A percentile compares a stretch with the other conserved stretches of the same genome.
Conservation (phyloP, 2,329 filamentous ascomycete species). For the Daldinia eschscholtzii region DNA sequence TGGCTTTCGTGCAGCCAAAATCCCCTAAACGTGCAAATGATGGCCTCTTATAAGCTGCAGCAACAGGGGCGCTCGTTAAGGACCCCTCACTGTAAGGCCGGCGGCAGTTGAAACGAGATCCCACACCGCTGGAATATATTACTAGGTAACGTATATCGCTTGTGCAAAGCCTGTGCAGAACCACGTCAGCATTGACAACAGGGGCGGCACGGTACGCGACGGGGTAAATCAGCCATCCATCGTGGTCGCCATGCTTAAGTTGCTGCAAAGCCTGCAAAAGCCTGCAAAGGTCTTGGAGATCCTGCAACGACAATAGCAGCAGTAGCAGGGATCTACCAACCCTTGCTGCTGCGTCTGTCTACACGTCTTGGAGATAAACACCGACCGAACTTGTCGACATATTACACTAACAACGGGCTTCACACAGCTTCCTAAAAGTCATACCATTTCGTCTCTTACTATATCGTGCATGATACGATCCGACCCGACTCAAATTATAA, state of each 20-base stretch:
- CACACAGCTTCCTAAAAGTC: constrained; percentile 20
- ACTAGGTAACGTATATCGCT: constrained; percentile 24
- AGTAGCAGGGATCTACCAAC: constrained; percentile 2
- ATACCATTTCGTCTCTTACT: constrained; percentile 16
- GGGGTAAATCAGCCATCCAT: constrained; percentile 40
- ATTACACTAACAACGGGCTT: constrained; percentile 10
- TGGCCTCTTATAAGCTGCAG: constrained; percentile 40
- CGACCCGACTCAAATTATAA: constrained; percentile 20
- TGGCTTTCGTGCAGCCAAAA: constrained; percentile 46
- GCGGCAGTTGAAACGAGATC: constrained; percentile 48
- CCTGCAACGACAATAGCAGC: constrained; percentile 43
- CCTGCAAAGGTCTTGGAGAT: constrained; percentile 45
- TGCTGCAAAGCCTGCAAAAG: constrained; percentile 3
- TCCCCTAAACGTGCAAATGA: constrained; percentile 44
- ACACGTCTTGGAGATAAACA: constrained; percentile 27
- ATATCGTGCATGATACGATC: constrained; percentile 12
- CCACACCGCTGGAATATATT: constrained; percentile 43
- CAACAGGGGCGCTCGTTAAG: constrained; percentile 27
- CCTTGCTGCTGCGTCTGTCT: neutral
- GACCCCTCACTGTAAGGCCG: constrained; percentile 42
- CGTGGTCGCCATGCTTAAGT: constrained; percentile 23
- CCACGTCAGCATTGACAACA: constrained; percentile 40
- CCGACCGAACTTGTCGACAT: constrained; percentile 25
- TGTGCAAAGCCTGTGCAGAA: constrained; percentile 33
- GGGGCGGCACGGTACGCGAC: constrained; percentile 38